Evolutionary conservation across 768 basidiomycete genomes (phyloP).

Genomic region (Hypholoma fasciculare): DNA sequence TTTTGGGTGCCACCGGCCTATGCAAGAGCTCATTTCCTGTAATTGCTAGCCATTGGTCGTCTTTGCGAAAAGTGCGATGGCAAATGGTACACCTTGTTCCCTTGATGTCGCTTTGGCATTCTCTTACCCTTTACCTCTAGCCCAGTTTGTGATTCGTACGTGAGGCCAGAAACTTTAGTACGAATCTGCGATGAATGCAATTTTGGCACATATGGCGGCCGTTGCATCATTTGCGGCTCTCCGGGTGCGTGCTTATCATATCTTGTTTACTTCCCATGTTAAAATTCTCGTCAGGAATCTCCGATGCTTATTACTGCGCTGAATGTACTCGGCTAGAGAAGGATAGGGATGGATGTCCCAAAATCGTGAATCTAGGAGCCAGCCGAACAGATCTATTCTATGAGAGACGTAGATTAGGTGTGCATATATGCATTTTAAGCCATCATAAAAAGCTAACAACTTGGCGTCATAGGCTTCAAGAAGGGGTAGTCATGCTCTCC

Average conservation of each 20-base stretch:
- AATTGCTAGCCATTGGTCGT: slow-evolving; percentile 82
- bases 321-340: slow-evolving; percentile 97
- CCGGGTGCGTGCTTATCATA: slow-evolving; percentile 59
- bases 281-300: slow-evolving; percentile 68
- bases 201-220: slow-evolving; percentile 96
- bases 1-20: neutral
- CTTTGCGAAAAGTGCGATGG: slow-evolving; percentile 99
- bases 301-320: slow-evolving; percentile 98
- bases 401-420: slow-evolving; percentile 83
- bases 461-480: slow-evolving; percentile 58
- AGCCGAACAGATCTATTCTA: slow-evolving; percentile 92
- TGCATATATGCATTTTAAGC: slow-evolving; percentile 16
- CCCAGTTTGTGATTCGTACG: slow-evolving; percentile 98
- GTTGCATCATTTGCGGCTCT: slow-evolving; percentile 97
- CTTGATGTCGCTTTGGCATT: neutral
- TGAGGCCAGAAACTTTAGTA: slow-evolving; percentile 96
- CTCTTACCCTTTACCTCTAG: slow-evolving; percentile 37
- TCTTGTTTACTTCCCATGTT: neutral
- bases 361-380: slow-evolving; percentile 96
- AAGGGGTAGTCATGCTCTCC: slow-evolving; percentile 42
- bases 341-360: slow-evolving; percentile 97
- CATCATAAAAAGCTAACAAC: neutral
- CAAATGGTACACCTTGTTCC: slow-evolving; percentile 75
- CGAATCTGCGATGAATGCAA: slow-evolving; percentile 99
- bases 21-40: neutral